Base-by-base conservation (phyloP, 306 rosid species). In the Trifolium repens region DNA sequence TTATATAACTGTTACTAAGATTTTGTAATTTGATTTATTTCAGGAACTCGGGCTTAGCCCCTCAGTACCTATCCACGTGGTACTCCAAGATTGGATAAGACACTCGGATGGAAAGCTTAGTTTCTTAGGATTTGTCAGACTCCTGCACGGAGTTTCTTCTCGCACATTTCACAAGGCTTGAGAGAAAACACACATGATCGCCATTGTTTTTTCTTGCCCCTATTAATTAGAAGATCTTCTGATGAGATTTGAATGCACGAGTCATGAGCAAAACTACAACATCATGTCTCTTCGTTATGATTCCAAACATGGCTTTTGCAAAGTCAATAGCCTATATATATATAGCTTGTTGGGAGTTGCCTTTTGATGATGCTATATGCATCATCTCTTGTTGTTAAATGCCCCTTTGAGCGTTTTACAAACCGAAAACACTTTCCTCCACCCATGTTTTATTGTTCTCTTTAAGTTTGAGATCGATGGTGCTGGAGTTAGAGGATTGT, bases 61-160 rank as follows among this genome's bases (percentile, higher is more conserved):
- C 8, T 90, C 96, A 0, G 91, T 93, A 17, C 96, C 96, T 0
- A 89, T 93, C 72, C 98, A 93, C 15, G 93, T 89, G 24, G 98
- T 93, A 44, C 98, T 93, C 65, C 94, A 93, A 75, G 98, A 93
- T 79, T 93, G 98, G 98, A 86, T 93, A 35, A 76, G 90, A 86
- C 98, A 91, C 76, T 80, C 94, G 0, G 96, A 93, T 62, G 96
- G 96, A 63, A 93, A 93, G 79, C 94, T 93, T 34, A 93, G 98
- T 80, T 93, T 93, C 84, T 57, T 89, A 67, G 98, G 98, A 59
- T 93, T 93, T 71, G 90, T 90, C 61, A 85, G 92, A 73, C 96
- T 93, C 67, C 80, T 93, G 35, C 96, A 90, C 5, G 98, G 94
- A 19, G 71, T 87, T 69, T 84, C 96, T 52, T 60, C 94, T 44